Conservation (phyloP, 2,329 filamentous ascomycete genomes). For the Fusarium sp. region DNA sequence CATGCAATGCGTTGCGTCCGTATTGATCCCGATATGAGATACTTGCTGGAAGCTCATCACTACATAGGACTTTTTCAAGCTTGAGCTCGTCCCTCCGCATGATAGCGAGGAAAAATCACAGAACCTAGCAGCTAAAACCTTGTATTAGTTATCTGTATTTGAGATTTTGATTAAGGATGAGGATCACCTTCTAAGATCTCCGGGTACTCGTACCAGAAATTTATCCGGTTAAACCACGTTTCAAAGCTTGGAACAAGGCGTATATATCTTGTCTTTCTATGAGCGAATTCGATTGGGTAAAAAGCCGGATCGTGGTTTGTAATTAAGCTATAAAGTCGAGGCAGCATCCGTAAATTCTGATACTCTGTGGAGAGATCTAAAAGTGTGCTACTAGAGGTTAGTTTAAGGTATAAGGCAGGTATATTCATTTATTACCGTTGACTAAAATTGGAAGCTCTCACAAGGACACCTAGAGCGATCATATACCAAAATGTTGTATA, state of each 20-base stretch:
- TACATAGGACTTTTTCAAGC: not conserved
- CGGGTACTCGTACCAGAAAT: not conserved
- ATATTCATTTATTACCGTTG: too few species aligned
- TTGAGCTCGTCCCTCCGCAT: not conserved
- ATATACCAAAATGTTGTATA: too few species aligned
- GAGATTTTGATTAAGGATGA: not conserved
- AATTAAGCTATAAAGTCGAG: not conserved
- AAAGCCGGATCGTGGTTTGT: not conserved
- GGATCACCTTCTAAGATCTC: not conserved
- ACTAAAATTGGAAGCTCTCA: too few species aligned
- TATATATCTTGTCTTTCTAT: too few species aligned
- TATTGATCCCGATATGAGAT: not conserved
- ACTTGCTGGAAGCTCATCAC: too few species aligned
- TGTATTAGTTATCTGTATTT: too few species aligned
- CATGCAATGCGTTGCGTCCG: not conserved
- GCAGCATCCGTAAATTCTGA: not conserved
- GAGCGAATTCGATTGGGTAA: too few species aligned
- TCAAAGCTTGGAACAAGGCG: too few species aligned
- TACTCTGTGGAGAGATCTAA: rapidly evolving
- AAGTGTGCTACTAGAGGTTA: too few species aligned
- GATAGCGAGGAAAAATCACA: not conserved
- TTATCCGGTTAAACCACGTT: too few species aligned
- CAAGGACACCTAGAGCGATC: too few species aligned
- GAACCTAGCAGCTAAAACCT: not conserved
- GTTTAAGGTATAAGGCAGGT: too few species aligned